A percentile compares a stretch with the other conserved stretches of the same genome.
Evolutionary conservation across 2,329 filamentous ascomycete genomes (phyloP).

Genomic region (Calonectria henricotiae): DNA sequence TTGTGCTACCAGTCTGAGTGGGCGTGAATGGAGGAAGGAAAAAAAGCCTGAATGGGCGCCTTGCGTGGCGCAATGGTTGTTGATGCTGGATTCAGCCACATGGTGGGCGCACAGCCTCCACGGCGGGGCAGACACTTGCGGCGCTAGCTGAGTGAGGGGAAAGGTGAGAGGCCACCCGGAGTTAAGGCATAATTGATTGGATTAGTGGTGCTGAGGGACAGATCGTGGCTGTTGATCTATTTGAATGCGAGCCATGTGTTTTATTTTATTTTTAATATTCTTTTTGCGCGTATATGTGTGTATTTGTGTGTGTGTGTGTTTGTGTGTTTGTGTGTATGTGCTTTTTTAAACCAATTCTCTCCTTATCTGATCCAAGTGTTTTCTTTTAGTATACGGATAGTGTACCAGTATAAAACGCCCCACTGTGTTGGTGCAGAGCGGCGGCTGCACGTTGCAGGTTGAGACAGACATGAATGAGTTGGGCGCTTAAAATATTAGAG

Average conservation of each 20-base stretch:
- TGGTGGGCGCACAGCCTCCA: conserved; percentile 15
- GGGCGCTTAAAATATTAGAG: not conserved
- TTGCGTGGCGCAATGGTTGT: conserved; percentile 39
- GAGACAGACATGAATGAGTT: not conserved
- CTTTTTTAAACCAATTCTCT: too few species aligned
- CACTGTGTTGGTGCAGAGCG: not conserved
- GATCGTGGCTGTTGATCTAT: conserved; percentile 4
- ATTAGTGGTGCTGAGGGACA: not conserved
- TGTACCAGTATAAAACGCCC: too few species aligned
- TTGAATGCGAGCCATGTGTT: not conserved
- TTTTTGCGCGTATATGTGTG: too few species aligned
- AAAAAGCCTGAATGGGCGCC: conserved; percentile 36
- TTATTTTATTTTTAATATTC: not conserved
- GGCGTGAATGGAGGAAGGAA: not conserved
- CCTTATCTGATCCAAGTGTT: too few species aligned
- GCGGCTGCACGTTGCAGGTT: not conserved
- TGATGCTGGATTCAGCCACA: conserved; percentile 20
- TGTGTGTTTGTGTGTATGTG: too few species aligned
- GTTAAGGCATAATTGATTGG: not conserved
- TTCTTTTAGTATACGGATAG: too few species aligned
- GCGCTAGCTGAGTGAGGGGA: not conserved
- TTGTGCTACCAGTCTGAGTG: not conserved
- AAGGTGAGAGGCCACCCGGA: not conserved
- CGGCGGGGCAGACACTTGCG: conserved; percentile 1
- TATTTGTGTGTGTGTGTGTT: too few species aligned